These are phyloP conservation scores for Curvularia verruculosa DNA, from an alignment of 2,329 filamentous ascomycete genomes.

Conservation along the genomic window DNA sequence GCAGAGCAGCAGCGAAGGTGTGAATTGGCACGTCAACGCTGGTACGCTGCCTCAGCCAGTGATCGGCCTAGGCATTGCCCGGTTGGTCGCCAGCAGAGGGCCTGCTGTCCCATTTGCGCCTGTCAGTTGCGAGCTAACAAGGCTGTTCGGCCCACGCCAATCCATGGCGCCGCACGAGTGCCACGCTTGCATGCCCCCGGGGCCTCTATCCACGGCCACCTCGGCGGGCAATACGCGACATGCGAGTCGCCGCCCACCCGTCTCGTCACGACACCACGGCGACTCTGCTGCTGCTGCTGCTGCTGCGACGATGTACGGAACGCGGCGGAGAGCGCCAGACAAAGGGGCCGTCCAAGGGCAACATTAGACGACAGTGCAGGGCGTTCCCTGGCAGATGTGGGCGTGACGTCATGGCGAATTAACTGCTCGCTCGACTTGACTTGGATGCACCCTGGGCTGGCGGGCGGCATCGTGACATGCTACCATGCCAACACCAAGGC, in stretches of 20 bases:
- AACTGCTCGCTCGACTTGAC: no score
- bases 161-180: conserved; percentile 11
- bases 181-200: conserved; percentile 6
- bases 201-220: neutral
- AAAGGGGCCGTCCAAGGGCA: no score
- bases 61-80: conserved; percentile 8
- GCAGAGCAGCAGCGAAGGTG: neutral
- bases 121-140: conserved; percentile 7
- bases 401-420: neutral
- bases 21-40: neutral
- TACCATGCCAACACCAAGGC: neutral
- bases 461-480: neutral
- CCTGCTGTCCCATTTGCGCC: conserved; percentile 3
- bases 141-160: conserved; percentile 4
- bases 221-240: conserved; percentile 3
- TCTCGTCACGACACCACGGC: no score
- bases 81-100: neutral
- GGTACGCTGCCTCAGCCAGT: conserved; percentile 9
- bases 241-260: neutral
- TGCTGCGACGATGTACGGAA: neutral
- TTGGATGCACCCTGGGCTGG: neutral
- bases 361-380: no score
- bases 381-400: neutral
- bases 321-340: no score
- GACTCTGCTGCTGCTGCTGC: no score